Evolutionary conservation across 257 asterid species (phyloP).

Genomic region (Agastache rugosa): DNA sequence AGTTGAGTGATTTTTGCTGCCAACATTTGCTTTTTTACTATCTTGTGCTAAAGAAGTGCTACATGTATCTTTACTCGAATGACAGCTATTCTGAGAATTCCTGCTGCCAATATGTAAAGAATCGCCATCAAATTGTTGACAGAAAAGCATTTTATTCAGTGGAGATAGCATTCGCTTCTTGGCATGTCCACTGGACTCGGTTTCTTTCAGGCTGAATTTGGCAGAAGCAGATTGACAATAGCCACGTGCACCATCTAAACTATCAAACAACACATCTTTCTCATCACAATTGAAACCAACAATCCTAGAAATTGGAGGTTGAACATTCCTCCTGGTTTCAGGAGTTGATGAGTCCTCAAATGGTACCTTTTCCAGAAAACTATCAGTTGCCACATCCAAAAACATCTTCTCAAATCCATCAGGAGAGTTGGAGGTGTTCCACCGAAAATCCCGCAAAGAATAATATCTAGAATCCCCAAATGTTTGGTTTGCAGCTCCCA

Average conservation of each 20-base stretch:
- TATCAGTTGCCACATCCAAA: slow-evolving; percentile 36
- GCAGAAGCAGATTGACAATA: slow-evolving; percentile 34
- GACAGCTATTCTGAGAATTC: slow-evolving; percentile 37
- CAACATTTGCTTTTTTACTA: slow-evolving; percentile 63
- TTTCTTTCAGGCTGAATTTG: slow-evolving; percentile 36
- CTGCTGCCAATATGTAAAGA: slow-evolving; percentile 57
- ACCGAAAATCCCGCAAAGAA: slow-evolving; percentile 50
- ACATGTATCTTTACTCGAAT: slow-evolving; percentile 35
- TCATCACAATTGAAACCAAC: slow-evolving; percentile 61
- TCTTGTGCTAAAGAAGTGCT: slow-evolving; percentile 49
- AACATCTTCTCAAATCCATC: slow-evolving; percentile 36
- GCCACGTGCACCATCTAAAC: slow-evolving; percentile 34
- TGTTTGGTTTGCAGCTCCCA: slow-evolving; percentile 37
- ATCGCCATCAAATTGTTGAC: slow-evolving; percentile 54
- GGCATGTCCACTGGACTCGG: slow-evolving; percentile 51
- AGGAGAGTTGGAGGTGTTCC: slow-evolving; percentile 47
- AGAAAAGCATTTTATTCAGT: slow-evolving; percentile 52
- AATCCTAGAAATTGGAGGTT: slow-evolving; percentile 60
- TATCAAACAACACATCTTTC: slow-evolving; percentile 36
- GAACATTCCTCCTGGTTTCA: slow-evolving; percentile 38
- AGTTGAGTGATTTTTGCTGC: slow-evolving; percentile 41
- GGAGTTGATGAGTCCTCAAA: slow-evolving; percentile 42
- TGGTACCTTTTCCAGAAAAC: slow-evolving; percentile 32
- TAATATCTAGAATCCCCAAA: slow-evolving; percentile 44
- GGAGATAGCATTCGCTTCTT: slow-evolving; percentile 80